These are phyloP conservation scores for Ogataea paradorogensis DNA, from an alignment of 805 yeast genomes.

Conservation along the genomic window DNA sequence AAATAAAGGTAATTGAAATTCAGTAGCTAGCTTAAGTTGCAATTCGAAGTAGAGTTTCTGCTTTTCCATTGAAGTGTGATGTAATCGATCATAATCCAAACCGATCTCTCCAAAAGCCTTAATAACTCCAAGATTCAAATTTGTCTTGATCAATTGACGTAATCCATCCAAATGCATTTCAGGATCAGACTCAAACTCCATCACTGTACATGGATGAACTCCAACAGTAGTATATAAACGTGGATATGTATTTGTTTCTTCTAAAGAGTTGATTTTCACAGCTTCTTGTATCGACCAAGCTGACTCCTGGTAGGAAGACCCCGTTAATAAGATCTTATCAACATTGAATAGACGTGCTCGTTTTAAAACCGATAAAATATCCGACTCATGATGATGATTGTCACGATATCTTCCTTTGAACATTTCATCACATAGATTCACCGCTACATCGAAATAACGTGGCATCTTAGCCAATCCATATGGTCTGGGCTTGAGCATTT, in stretches of 20 bases:
- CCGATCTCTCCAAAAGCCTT: constrained; percentile 95
- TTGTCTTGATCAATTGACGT: constrained; percentile 45
- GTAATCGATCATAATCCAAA: constrained; percentile 86
- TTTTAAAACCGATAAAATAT: constrained; percentile 57
- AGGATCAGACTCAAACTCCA: constrained; percentile 41
- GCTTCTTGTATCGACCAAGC: constrained; percentile 58
- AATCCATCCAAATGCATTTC: constrained; percentile 47
- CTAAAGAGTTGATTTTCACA: constrained; percentile 11
- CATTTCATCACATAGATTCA: constrained; percentile 87
- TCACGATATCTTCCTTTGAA: constrained; percentile 79
- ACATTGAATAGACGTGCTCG: constrained; percentile 71
- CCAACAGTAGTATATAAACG: constrained; percentile 73
- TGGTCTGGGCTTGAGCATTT: constrained; percentile 3
- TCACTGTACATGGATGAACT: constrained; percentile 90
- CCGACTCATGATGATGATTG: constrained; percentile 59
- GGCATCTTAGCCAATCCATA: constrained; percentile 15
- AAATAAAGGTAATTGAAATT: constrained; percentile 70
- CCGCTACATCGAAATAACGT: constrained; percentile 42
- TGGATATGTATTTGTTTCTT: constrained; percentile 23
- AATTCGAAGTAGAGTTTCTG: constrained; percentile 66
- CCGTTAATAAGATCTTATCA: constrained; percentile 72
- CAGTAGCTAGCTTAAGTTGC: constrained; percentile 68
- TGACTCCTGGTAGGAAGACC: constrained; percentile 72
- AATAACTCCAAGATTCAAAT: constrained; percentile 50
- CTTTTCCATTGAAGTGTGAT: constrained; percentile 63